Evolutionary conservation across 768 basidiomycete species (phyloP), one percentile per base, ranked within the genome.

Genomic region (Cytidiella melzeri): DNA sequence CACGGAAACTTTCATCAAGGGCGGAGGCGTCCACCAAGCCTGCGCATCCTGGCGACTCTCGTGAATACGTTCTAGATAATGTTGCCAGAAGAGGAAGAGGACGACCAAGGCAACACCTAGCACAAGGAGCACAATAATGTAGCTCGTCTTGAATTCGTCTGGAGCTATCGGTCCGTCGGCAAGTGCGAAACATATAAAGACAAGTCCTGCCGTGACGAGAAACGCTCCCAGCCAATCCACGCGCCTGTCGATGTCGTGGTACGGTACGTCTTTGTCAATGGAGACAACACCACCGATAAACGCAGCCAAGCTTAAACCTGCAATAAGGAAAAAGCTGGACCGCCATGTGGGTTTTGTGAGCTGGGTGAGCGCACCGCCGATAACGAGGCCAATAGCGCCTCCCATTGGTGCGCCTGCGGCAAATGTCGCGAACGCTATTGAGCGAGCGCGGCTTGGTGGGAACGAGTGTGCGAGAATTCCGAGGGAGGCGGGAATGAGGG

Each of bases 351-450:
- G 46, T 20, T 43, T 23, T 41, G 66, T 65, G 5, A 72, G 67
- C 56, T 88, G 76, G 0, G 82, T 85, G 19, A 90, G 64, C 1
- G 83, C 66, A 13, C 87, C 89, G 15, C 90, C 89, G 0, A 90
- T 52, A 0, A 81, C 66, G 21, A 73, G 71, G 1, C 92, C 90
- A n/a, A 92, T 66, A 0, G 79, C 84, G 0, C 75, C 84, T 0
- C 92, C 92, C 4, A 93, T 58, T 0, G 92, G 91, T 0, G 85
- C 88, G 20, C 92, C 92, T 0, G 89, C 88, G 1, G 84, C 74
- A 55, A 92, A 94, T 0, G 84, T 80, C 0, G 92, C 79, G 53
- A 94, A 94, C 0, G 90, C 92, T 0, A 80, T 64, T 1, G 87
- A 80, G 6, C 92, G 77, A 0, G 81, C 73, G 11, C 70, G 69